Evolutionary conservation across 768 basidiomycete genomes (phyloP).

Genomic region (Omphalotus guepiniiformis): DNA sequence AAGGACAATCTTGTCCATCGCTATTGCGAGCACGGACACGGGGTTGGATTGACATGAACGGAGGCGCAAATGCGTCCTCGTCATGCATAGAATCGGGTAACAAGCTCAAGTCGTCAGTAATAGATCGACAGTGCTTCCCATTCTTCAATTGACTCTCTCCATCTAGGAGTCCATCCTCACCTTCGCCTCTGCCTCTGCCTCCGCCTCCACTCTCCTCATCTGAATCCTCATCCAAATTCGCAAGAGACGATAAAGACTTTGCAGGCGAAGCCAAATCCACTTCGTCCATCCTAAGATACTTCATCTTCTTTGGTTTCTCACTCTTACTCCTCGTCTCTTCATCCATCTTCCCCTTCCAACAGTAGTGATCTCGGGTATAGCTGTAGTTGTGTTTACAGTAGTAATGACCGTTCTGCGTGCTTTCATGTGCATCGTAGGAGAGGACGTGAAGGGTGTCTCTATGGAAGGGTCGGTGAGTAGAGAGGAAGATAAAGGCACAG

Average conservation of each 20-base stretch:
- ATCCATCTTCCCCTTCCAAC: background rate
- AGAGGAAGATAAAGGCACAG: too few relatives aligned
- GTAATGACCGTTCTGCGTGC: too few relatives aligned
- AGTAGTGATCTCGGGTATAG: too few relatives aligned
- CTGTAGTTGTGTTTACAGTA: too few relatives aligned
- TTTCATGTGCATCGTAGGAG: too few relatives aligned
- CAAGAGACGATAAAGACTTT: too few relatives aligned
- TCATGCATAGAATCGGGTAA: conserved; percentile 3
- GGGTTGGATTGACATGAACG: background rate
- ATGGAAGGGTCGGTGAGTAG: too few relatives aligned
- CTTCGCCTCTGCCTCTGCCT: background rate
- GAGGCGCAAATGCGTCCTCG: background rate
- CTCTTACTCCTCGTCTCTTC: background rate
- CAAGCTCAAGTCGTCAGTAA: background rate
- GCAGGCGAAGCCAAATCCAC: conserved; percentile 3
- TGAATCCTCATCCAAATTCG: background rate
- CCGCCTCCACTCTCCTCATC: background rate
- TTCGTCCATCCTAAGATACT: conserved; percentile 5
- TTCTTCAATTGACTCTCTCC: background rate
- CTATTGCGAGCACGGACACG: background rate
- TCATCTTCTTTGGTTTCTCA: background rate
- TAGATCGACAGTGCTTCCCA: too few relatives aligned
- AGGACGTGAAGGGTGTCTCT: too few relatives aligned
- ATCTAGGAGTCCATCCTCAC: background rate
- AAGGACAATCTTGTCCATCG: background rate